Evolutionary conservation across 768 basidiomycete species (phyloP).

Genomic region (Amanita rimosa): DNA sequence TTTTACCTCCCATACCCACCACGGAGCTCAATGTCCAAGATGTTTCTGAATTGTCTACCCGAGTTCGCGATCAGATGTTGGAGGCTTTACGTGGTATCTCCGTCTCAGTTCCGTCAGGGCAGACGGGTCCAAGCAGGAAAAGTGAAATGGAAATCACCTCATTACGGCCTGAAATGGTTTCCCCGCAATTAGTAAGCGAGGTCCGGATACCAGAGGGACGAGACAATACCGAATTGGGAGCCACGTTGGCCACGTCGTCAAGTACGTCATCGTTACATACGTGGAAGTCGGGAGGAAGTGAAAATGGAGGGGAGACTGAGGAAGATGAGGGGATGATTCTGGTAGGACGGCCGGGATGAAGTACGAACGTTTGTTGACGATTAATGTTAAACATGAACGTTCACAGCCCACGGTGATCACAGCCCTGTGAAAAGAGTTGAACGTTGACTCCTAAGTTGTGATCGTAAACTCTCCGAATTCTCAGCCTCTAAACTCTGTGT

Average conservation of each 20-base stretch:
- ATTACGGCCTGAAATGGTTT: slow-evolving; percentile 1
- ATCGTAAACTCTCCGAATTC: background rate
- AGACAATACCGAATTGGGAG: slow-evolving; percentile 14
- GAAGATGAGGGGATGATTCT: slow-evolving; percentile 80
- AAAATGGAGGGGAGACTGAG: slow-evolving; percentile 65
- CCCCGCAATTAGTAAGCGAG: slow-evolving; percentile 1
- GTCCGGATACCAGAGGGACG: background rate
- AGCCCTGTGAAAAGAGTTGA: too few relatives aligned
- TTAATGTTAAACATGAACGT: too few relatives aligned
- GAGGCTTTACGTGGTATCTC: slow-evolving; percentile 71
- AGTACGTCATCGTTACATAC: slow-evolving; percentile 20
- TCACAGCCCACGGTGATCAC: too few relatives aligned
- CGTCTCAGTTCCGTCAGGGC: slow-evolving; percentile 24
- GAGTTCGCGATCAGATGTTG: slow-evolving; percentile 75
- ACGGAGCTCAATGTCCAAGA: slow-evolving; percentile 59
- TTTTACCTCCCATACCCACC: slow-evolving; percentile 85
- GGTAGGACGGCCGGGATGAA: slow-evolving; percentile 45
- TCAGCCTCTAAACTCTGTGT: too few relatives aligned
- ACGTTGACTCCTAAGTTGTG: too few relatives aligned
- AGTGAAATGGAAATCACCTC: background rate
- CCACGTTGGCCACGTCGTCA: slow-evolving; percentile 23
- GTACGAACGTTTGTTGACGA: too few relatives aligned
- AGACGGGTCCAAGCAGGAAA: slow-evolving; percentile 6
- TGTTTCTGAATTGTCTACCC: slow-evolving; percentile 50
- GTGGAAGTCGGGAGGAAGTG: slow-evolving; percentile 37